These are phyloP conservation scores for Diatrype stigma DNA, from an alignment of 2,329 filamentous ascomycete genomes.

Conservation along the genomic window DNA sequence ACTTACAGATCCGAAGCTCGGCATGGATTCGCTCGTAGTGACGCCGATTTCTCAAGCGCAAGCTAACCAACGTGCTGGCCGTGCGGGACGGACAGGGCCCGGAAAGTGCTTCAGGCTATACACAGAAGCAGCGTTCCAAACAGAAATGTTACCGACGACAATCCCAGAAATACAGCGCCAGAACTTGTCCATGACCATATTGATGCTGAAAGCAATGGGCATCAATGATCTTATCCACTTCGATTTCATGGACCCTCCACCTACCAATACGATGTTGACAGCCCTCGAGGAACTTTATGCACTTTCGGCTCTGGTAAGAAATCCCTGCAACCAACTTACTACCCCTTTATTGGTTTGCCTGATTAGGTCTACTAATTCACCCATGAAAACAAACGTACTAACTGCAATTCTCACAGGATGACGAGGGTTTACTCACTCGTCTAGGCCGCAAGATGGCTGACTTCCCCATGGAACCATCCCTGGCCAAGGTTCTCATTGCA, in stretches of 20 bases:
- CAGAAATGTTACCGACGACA: constrained; percentile 93
- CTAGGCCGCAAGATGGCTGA: constrained; percentile 96
- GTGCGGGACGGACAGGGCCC: constrained; percentile 89
- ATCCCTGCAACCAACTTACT: not conserved
- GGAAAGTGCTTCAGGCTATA: constrained; percentile 96
- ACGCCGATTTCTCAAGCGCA: constrained; percentile 96
- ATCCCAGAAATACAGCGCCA: constrained; percentile 96
- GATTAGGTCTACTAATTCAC: not conserved
- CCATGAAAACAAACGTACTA: not conserved
- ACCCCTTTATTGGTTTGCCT: not conserved
- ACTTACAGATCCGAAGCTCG: constrained; percentile 73
- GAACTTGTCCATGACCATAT: constrained; percentile 86
- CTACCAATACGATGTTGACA: constrained; percentile 95
- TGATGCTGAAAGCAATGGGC: constrained; percentile 98
- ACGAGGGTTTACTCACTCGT: constrained; percentile 89
- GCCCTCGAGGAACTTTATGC: constrained; percentile 94
- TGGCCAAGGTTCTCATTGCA: constrained; percentile 86
- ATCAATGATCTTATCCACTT: constrained; percentile 97
- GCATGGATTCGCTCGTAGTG: constrained; percentile 94
- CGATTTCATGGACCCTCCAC: constrained; percentile 98
- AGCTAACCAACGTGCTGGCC: constrained; percentile 87
- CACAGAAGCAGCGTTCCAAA: constrained; percentile 91
- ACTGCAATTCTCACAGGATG: constrained; percentile 49
- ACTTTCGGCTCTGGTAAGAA: constrained; percentile 62
- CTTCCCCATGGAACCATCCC: constrained; percentile 92